phyloP scores from a whole-genome alignment of 768 basidiomycete species.

The Leccinum pellstonianum region DNA sequence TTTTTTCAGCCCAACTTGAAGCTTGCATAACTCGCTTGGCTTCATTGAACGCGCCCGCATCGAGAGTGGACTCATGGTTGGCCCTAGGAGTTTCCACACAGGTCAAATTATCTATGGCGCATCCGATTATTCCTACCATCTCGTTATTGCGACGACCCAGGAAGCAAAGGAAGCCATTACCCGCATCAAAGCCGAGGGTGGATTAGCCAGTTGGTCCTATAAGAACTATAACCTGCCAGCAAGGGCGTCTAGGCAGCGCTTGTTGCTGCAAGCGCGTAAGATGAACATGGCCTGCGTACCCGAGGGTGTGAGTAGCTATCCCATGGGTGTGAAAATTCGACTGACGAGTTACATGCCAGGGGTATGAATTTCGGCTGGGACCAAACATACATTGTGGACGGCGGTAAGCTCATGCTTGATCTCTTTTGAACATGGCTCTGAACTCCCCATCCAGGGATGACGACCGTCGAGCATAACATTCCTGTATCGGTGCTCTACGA shows the following conservation, averaged over 20 bases:
- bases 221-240: slow-evolving; percentile 79
- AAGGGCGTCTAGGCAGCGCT: slow-evolving; percentile 66
- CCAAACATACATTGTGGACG: slow-evolving; percentile 72
- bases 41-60: slow-evolving; percentile 66
- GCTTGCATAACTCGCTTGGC: slow-evolving; percentile 57
- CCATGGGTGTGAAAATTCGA: not conserved
- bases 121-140: slow-evolving; percentile 54
- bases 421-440: not conserved
- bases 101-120: slow-evolving; percentile 54
- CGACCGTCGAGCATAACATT: slow-evolving; percentile 69
- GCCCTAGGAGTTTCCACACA: slow-evolving; percentile 71
- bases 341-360: slow-evolving; percentile 27
- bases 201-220: slow-evolving; percentile 67
- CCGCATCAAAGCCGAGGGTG: slow-evolving; percentile 72
- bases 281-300: slow-evolving; percentile 71
- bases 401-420: slow-evolving; percentile 33
- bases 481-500: slow-evolving; percentile 66
- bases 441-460: slow-evolving; percentile 53
- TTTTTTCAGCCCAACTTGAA: slow-evolving; percentile 46
- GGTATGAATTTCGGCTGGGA: slow-evolving; percentile 81
- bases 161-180: slow-evolving; percentile 66
- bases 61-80: slow-evolving; percentile 66
- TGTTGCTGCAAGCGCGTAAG: slow-evolving; percentile 59
- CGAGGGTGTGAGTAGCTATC: slow-evolving; percentile 49
- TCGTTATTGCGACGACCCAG: slow-evolving; percentile 59